A percentile compares a stretch with the other conserved stretches of the same genome.
phyloP scores from a whole-genome alignment of 352 stramenopile genomes.

The Pythium insidiosum region DNA sequence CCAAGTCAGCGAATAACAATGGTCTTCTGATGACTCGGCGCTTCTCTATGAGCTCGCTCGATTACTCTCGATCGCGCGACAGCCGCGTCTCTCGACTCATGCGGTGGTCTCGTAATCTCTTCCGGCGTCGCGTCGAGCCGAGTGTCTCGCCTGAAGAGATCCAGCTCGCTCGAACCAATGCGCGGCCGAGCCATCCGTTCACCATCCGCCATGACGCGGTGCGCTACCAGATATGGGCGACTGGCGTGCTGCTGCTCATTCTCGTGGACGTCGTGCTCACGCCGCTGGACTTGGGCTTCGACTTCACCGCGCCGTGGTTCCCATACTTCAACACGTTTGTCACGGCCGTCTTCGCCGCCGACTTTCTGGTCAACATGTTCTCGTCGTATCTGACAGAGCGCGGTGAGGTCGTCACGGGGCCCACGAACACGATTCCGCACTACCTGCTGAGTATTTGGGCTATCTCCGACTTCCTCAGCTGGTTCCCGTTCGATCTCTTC shows the following conservation, averaged over 20 bases:
- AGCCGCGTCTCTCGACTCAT: not conserved
- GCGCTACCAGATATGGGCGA: slow-evolving; percentile 32
- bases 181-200: slow-evolving; percentile 23
- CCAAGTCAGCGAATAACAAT: too few species aligned
- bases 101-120: slow-evolving; percentile 8
- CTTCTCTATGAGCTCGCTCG: slow-evolving; percentile 30
- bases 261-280: slow-evolving; percentile 45
- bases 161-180: slow-evolving; percentile 22
- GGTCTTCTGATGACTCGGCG: slow-evolving; percentile 26
- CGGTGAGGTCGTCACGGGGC: slow-evolving; percentile 37
- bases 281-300: slow-evolving; percentile 40
- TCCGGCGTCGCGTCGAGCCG: slow-evolving; percentile 6
- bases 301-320: slow-evolving; percentile 20
- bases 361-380: slow-evolving; percentile 49
- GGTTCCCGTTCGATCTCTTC: slow-evolving; percentile 56
- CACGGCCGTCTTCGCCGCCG: slow-evolving; percentile 39
- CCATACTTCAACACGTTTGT: slow-evolving; percentile 23
- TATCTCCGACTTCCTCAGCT: slow-evolving; percentile 51
- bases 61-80: not conserved
- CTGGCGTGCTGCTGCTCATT: slow-evolving; percentile 44
- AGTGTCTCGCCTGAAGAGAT: slow-evolving; percentile 33
- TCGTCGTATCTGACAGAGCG: slow-evolving; percentile 44
- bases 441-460: slow-evolving; percentile 52
- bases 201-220: slow-evolving; percentile 42
- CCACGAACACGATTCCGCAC: slow-evolving; percentile 26